Percentiles rank a stretch among this genome's conserved stretches.
Conservation (phyloP, 305 asterid genomes). For the Lippia alba region DNA sequence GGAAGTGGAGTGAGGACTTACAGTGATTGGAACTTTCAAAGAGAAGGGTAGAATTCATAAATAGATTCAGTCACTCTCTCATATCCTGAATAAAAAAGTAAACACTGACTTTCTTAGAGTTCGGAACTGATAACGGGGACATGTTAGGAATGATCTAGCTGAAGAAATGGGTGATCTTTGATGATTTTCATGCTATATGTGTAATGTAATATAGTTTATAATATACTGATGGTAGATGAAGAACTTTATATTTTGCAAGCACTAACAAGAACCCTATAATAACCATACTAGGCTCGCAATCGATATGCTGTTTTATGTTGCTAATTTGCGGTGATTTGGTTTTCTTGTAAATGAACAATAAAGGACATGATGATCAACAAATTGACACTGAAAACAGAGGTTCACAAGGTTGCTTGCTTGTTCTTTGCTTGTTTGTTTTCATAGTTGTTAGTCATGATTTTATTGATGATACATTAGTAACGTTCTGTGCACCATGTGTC, state of each 20-base stretch:
- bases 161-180: background rate
- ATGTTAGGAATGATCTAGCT: background rate
- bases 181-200: background rate
- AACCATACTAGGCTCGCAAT: background rate
- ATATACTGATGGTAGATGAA: no score
- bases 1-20: background rate
- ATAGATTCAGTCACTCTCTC: background rate
- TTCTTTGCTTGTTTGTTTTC: no score
- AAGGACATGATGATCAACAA: no score
- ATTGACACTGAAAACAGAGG: no score
- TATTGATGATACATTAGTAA: constrained; percentile 6
- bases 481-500: background rate
- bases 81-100: background rate
- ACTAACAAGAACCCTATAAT: background rate
- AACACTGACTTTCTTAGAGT: background rate
- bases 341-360: background rate
- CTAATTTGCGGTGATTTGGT: background rate
- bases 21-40: background rate
- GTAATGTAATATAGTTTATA: no score
- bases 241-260: background rate
- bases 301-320: background rate
- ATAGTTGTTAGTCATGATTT: background rate
- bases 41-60: background rate
- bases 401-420: background rate
- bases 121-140: background rate